Evolutionary conservation across 1,139 yeast species (phyloP), one percentile per base, ranked within the genome.

Genomic region (Magnusiomyces clavatus): DNA sequence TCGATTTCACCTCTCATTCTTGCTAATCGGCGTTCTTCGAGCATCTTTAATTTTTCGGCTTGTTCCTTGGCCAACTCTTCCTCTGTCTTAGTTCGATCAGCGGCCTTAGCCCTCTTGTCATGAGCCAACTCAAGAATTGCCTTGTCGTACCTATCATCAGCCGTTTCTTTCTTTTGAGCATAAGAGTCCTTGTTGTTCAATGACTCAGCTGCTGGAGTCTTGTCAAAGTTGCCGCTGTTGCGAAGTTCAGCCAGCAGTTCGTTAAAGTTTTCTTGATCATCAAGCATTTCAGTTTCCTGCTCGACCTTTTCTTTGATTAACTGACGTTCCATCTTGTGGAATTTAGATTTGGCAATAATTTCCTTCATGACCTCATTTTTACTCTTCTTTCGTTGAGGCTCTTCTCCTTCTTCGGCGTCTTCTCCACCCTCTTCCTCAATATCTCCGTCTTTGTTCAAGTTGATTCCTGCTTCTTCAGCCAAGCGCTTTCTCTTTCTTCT

Each of bases 291-390:
- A 50, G 90, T 86, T 31, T 81, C 77, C 46, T 80, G 83, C 61
- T 81, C 84, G 43, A 85, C 78, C 62, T 82, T 78, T 51, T 82
- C 83, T 61, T 86, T 86, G 48, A 82, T 80, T 63, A 77, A 73
- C 69, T 94, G 97, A 63, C 98, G 81, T 69, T 89, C 95, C 49
- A 83, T 83, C 65, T 89, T 92, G 69, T 90, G 80, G 66, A 81
- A 81, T 66, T 94, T 94, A 11, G 97, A 88, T 69, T 94, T 94
- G 43, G 97, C 96, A 57, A 94, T 92, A 52, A 94, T 80, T 68
- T 94, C 99, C 62, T 87, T 83, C 98, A 94, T 92, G 43, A 94
- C 95, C 67, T 94, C 98, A 45, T 88, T 86, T 65, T 92, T 90
- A 35, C 92, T 79, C 71, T 89, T 94, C 67, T 85, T 87, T 55